Evolutionary conservation across 192 early-diverging fungal species (phyloP).

Genomic region (Backusella sp.): DNA sequence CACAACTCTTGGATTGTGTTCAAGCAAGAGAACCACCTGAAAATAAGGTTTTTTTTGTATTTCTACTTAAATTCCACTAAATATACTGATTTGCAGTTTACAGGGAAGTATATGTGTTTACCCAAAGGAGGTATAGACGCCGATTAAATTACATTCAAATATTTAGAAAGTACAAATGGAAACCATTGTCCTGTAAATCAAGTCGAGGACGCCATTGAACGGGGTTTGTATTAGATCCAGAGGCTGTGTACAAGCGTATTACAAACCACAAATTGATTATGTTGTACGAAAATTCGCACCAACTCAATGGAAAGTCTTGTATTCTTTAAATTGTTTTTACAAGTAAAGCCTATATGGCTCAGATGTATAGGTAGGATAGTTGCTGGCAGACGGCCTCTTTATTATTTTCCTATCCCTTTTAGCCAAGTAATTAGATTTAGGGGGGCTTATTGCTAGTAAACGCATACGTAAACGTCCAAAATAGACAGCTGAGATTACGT

Average conservation of each 20-base stretch:
- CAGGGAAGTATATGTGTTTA: not conserved
- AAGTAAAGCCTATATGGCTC: not conserved
- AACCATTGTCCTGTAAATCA: not conserved
- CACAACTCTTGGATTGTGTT: not conserved
- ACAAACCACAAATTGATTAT: not conserved
- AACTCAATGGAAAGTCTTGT: not conserved
- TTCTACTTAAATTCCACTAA: not conserved
- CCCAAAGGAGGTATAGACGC: not conserved
- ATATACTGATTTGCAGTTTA: not conserved
- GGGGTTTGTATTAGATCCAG: not conserved
- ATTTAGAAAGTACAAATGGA: not conserved
- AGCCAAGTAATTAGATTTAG: not conserved
- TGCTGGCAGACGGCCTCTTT: not conserved
- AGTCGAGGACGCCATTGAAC: not conserved
- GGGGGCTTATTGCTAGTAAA: not conserved
- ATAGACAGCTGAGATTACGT: conserved; percentile 2
- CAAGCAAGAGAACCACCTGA: not conserved
- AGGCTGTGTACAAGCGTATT: conserved; percentile 3
- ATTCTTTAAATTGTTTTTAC: not conserved
- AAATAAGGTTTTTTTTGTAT: not conserved
- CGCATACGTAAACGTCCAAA: not conserved
- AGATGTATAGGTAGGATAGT: not conserved
- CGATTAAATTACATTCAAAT: not conserved
- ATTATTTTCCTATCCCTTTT: not conserved
- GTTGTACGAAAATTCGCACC: not conserved